These are phyloP conservation scores for Vigna unguiculata DNA, from an alignment of 306 rosid genomes.

Conservation along the genomic window DNA sequence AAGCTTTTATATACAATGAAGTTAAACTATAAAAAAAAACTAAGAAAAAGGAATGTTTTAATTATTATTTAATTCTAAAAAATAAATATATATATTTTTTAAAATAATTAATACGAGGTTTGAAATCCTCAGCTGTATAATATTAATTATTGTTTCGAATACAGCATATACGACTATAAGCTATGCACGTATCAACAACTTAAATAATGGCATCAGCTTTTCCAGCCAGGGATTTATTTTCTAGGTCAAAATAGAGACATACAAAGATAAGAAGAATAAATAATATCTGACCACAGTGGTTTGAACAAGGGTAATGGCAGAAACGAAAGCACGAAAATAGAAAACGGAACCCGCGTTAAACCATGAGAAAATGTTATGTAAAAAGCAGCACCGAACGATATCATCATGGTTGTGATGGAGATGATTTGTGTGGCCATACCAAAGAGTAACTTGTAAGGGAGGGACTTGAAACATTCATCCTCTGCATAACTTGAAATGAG, in stretches of 20 bases:
- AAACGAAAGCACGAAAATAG: constrained; percentile 34
- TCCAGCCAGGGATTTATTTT: constrained; percentile 6
- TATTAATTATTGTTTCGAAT: too few relatives aligned
- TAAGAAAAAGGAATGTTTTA: too few relatives aligned
- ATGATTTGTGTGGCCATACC: constrained; percentile 55
- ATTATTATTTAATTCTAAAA: too few relatives aligned
- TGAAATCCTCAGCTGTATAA: too few relatives aligned
- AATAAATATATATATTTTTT: too few relatives aligned
- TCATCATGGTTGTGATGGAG: constrained; percentile 56
- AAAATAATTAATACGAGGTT: too few relatives aligned
- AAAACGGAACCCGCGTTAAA: constrained; percentile 37
- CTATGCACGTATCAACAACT: too few relatives aligned
- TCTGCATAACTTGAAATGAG: constrained; percentile 57
- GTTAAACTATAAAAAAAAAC: too few relatives aligned
- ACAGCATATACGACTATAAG: too few relatives aligned
- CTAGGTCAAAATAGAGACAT: constrained; percentile 42
- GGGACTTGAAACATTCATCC: constrained; percentile 42
- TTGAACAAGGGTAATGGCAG: constrained; percentile 44
- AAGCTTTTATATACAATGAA: too few relatives aligned
- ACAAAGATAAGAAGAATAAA: constrained; percentile 50
- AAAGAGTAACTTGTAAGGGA: constrained; percentile 51
- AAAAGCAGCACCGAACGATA: constrained; percentile 54
- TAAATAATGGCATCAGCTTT: too few relatives aligned
- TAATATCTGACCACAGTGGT: constrained; percentile 52
- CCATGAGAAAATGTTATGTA: constrained; percentile 41